Base-by-base conservation (phyloP, 192 early-diverging fungal species). In the Gaertneriomyces sp. region DNA sequence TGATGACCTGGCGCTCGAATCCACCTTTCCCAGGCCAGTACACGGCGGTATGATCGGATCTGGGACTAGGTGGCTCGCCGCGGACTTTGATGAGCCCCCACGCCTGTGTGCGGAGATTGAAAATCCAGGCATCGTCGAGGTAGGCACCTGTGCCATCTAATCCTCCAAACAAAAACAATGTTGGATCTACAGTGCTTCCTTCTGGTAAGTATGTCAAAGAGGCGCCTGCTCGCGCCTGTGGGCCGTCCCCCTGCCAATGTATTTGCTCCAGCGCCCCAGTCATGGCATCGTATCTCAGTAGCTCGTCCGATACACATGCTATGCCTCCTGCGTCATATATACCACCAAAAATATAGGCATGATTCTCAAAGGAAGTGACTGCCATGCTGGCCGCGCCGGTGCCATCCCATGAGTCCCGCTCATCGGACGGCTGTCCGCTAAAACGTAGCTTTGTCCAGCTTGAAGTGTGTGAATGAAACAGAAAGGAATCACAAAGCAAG, bases 31-130 rank as follows among this genome's bases (percentile, higher is more conserved):
- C 16, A 20, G 59, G 16, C 59, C 60, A 70, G 47, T 17, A 70
- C 9, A 63, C 60, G 7, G 68, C 54, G 41, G 68, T 56, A 57
- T 70, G 68, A 38, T 11, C 33, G 25, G 61, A 59, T 9, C 68
- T 49, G 14, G 47, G 40, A 7, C 6, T 40, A 11, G 68, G 68
- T 20, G 61, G 40, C 43, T 54, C 38, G 6, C 68, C 68, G 9
- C 16, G n/a, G 14, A 70, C 5, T n/a, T 12, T 11, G 17, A n/a
- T 8, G 25, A 10, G 5, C 4, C 17, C 33, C 68, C 68, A 70
- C 10, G 9, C 8, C 12, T 17, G 2, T 0, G 49, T 12, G 17
- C n/a, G 41, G 7, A 70, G 59, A 45, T 63, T 70, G 61, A 51
- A 70, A 7, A 70, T 16, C 42, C 33, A 56, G 7, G 52, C n/a